Base-by-base conservation (phyloP, 2,329 filamentous ascomycete species). In the Aspergillus sp. region DNA sequence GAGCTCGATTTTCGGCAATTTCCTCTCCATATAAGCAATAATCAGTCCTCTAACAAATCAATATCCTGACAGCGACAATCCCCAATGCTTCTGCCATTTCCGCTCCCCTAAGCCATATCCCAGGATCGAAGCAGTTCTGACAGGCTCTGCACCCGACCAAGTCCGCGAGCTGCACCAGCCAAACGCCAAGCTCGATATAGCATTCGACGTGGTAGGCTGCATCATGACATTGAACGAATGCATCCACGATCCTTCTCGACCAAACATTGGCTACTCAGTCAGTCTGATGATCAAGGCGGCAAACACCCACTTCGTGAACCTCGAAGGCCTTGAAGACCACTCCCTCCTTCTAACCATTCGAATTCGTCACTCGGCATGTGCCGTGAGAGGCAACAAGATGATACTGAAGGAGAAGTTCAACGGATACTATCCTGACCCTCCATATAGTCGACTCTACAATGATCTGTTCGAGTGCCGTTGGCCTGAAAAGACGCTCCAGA, bases 271-370 rank as follows among this genome's bases (percentile, higher is more conserved):
- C 25, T 56, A 41, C 19, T 63, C 60, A 58, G 58, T 62, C 41
- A 42, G 54, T 25, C 32, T 64, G 21, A 58, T 58, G 2, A 60
- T 72, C 30, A 65, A 66, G 41, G 54, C 44, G 8, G 57, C 38
- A 19, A 67, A 68, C 53, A 62, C 64, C 50, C 57, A 59, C 7
- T 68, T 75, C n/a, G 17, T 65, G 13, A 73, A 74, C 49, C 59
- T 74, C 8, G 61, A 69, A 52, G 71, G 71, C 4, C 68, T 73
- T n/a, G 39, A 58, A 3, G 68, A 73, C 27, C 63, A 67, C 57
- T 71, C 70, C 8, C 62, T 75, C 11, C 58, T 69, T 11, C 61
- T 73, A 4, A 65, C 66, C 7, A 41, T 73, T 15, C 61, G 54
- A 15, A 59, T 71, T 41, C 54, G 54, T 21, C 41, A 60, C 23